A percentile compares a stretch with the other conserved stretches of the same genome.
phyloP scores from a whole-genome alignment of 1,139 yeast genomes.

The Scheffersomyces illinoinensis region DNA sequence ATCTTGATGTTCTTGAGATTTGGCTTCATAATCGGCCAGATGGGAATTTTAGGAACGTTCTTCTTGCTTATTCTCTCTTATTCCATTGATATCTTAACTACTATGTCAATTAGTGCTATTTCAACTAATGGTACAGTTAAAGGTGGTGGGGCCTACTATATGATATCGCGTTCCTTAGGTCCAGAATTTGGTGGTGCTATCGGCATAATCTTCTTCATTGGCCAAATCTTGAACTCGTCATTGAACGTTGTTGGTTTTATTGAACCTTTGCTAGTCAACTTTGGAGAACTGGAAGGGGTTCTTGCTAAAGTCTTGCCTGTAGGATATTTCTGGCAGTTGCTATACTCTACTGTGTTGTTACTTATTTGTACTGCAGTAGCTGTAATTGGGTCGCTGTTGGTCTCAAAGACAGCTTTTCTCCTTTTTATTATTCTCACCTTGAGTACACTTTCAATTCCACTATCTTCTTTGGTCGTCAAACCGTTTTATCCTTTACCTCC shows the following conservation, averaged over 20 bases:
- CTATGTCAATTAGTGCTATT: constrained; percentile 73
- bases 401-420: constrained; percentile 79
- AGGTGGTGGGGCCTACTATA: constrained; percentile 84
- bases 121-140: constrained; percentile 82
- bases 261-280: constrained; percentile 71
- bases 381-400: constrained; percentile 77
- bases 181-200: constrained; percentile 87
- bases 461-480: constrained; percentile 64
- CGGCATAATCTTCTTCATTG: constrained; percentile 73
- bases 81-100: constrained; percentile 65
- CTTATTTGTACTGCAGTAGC: constrained; percentile 77
- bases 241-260: constrained; percentile 79
- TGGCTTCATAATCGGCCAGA: constrained; percentile 77
- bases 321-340: constrained; percentile 57
- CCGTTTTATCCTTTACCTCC: constrained; percentile 53
- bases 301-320: constrained; percentile 50
- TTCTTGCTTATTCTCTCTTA: constrained; percentile 61
- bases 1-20: constrained; percentile 79
- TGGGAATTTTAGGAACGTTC: constrained; percentile 69
- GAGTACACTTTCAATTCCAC: constrained; percentile 81
- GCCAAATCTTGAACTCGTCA: constrained; percentile 74
- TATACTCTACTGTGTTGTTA: constrained; percentile 66
- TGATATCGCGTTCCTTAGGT: constrained; percentile 77
- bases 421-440: constrained; percentile 67
- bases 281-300: constrained; percentile 59